Base-by-base conservation (phyloP, 2,329 filamentous ascomycete genomes). In the Huntiella decipiens region DNA sequence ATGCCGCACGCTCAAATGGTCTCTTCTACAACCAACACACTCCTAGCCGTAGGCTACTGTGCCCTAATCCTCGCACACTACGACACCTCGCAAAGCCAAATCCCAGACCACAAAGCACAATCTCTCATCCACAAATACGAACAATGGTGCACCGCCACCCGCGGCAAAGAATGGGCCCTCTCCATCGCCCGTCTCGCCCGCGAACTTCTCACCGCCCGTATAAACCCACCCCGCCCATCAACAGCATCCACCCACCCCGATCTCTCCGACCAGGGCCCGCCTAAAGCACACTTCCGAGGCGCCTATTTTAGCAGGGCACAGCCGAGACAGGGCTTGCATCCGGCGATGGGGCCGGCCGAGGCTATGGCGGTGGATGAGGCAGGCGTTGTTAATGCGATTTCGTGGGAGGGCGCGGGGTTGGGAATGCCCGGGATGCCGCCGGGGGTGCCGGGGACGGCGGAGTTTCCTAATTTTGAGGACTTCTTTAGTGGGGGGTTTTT, bases 401-500 rank as follows among this genome's bases (percentile, higher is more conserved):
- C 6, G 19, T 42, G 34, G 40, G 40, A 39, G 17, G 40, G 16
- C 33, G 37, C 47, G 10, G 12, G 8, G 32, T 38, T 33, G 11
- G 32, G 12, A 4, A 43, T 46, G 6, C 31, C 35, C 32, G 36
- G 17, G 28, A 11, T 38, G 5, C n/a, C 3, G 17, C 7, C 16
- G 28, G 22, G 11, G 33, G 31, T 31, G 39, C 43, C 38, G 5
- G 33, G 28, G 17, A 17, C 37, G 31, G 39, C 37, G 5, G 47
- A 49, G 2, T 49, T 49, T 28, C 47, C 47, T n/a, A 49, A 49
- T 38, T 46, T 49, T 28, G 47, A 49, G 13, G 47, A 49, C 16
- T 49, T 49, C 10, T 49, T 49, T 10, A 49, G 47, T 39, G 47
- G 47, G 2, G 47, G 47, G 22, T 49, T 49, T 38, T 46, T 49